Evolutionary conservation across 2,329 filamentous ascomycete species (phyloP), one percentile per base, ranked within the genome.

Genomic region (Zasmidium citrigriseum): DNA sequence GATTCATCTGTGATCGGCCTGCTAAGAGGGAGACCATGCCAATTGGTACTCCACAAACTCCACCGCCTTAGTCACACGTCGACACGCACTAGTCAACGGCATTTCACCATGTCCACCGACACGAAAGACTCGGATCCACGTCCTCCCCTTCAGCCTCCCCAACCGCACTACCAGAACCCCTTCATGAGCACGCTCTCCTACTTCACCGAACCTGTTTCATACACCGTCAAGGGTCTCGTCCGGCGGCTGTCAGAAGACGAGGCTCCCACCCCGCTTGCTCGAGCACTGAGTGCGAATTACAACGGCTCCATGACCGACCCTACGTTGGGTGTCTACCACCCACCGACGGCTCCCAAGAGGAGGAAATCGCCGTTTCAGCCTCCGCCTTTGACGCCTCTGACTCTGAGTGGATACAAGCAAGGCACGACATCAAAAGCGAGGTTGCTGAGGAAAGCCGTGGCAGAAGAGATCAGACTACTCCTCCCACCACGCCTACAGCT

Each of bases 381-480:
- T 1, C 93, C 93, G 11, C 93, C 93, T 0, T 84, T 98, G 51
- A 93, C 93, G 57, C 91, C 93, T 0, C 77, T 98, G 21, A 80
- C 82, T 3, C 82, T 98, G 34, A 76, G 79, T 21, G 89, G 89
- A 38, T 91, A 88, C 74, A 79, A 81, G 58, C 76, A 80, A 1
- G 82, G 81, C 67, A 91, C 88, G 2, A 77, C 81, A 18, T 67
- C 76, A 18, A 82, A 80, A 34, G 86, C 86, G 48, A 83, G 85
- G 64, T 79, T 98, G 54, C 81, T 99, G 56, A 88, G 83, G 18
- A 79, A 80, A 51, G 83, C 86, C 11, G 79, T 98, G 25, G 95
- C 93, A 2, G 95, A 98, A 77, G 95, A 98, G 78, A 96, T 98
- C 57, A 84, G 95, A 49, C 84, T 96, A 41, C 87, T 98, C 69